These are phyloP conservation scores for Schoenoplectus triqueter DNA, from an alignment of 202 grass and related monocot genomes.

Conservation along the genomic window DNA sequence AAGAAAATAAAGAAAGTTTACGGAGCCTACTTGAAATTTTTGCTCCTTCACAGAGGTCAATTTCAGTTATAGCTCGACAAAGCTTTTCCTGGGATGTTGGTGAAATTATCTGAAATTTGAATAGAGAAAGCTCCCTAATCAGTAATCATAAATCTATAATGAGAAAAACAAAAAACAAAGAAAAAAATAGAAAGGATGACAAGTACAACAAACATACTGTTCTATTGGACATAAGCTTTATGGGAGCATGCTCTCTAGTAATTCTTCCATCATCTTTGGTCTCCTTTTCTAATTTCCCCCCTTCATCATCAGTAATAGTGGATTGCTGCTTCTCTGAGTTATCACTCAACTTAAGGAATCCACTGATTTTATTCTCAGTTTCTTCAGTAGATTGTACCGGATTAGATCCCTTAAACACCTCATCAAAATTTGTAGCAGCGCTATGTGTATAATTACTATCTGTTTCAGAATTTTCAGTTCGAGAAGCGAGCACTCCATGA, in stretches of 20 bases:
- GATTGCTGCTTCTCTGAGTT: constrained; percentile 16
- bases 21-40: constrained; percentile 60
- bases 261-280: constrained; percentile 39
- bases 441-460: constrained; percentile 13
- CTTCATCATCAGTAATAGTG: constrained; percentile 29
- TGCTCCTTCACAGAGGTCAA: constrained; percentile 58
- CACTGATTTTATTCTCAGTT: not conserved
- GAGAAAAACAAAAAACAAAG: not conserved
- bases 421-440: constrained; percentile 18
- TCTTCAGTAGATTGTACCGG: not conserved
- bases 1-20: constrained; percentile 33
- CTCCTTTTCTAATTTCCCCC: constrained; percentile 37
- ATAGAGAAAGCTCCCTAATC: not conserved
- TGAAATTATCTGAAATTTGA: constrained; percentile 79
- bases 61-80: constrained; percentile 67
- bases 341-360: constrained; percentile 10
- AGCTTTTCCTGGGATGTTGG: constrained; percentile 85
- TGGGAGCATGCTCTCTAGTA: constrained; percentile 55
- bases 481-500: constrained; percentile 34
- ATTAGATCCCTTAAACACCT: constrained; percentile 8
- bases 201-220: constrained; percentile 48
- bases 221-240: constrained; percentile 75
- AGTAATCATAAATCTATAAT: constrained; percentile 1
- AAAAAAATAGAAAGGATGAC: constrained; percentile 12
- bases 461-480: constrained; percentile 34